Base-by-base conservation (phyloP, 768 basidiomycete genomes). In the Phlebiopsis flavidoalba region DNA sequence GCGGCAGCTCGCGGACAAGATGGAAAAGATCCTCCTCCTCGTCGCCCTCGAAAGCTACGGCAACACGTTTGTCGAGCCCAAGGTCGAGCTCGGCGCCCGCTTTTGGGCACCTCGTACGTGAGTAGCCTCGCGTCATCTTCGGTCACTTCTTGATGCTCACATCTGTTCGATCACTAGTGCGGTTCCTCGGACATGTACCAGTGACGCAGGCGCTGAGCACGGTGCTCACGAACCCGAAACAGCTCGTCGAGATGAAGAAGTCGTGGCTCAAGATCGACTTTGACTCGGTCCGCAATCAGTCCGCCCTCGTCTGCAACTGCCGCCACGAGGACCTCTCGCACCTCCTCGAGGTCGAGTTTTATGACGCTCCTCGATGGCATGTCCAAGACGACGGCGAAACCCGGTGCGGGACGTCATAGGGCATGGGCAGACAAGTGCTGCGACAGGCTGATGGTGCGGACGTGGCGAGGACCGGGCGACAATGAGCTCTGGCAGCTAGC, bases 121-220 rank as follows among this genome's bases (percentile, higher is more conserved):
- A 75, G 89, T 91, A 51, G 37, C 54, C 19, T 52, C 24, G 45
- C 52, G 11, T 49, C 47, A 53, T 46, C 59, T n/a, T 50, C 15
- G 48, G 24, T 43, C 22, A n/a, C n/a, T n/a, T n/a, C 24, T 35
- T 57, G 15, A 37, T 35, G 47, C 63, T 45, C 40, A 61, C 31
- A 26, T 36, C 37, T 22, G 21, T 22, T 31, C 26, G 62, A 61
- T 67, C 65, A 64, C 15, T 64, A 93, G 92, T 94, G 73, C 88
- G 92, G 70, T 95, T 91, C 79, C 80, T 95, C 60, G 92, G n/a
- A 95, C 69, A 93, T 95, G 58, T 93, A 91, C 71, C 93, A 94
- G 91, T 95, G 57, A 93, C 92, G 0, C 91, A 93, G 69, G 93
- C 93, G 14, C 77, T 95, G 57, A 88, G 83, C 66, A 91, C 91